Base-by-base conservation (phyloP, 495 filamentous ascomycete species). In the Ascodesmis nigricans region DNA sequence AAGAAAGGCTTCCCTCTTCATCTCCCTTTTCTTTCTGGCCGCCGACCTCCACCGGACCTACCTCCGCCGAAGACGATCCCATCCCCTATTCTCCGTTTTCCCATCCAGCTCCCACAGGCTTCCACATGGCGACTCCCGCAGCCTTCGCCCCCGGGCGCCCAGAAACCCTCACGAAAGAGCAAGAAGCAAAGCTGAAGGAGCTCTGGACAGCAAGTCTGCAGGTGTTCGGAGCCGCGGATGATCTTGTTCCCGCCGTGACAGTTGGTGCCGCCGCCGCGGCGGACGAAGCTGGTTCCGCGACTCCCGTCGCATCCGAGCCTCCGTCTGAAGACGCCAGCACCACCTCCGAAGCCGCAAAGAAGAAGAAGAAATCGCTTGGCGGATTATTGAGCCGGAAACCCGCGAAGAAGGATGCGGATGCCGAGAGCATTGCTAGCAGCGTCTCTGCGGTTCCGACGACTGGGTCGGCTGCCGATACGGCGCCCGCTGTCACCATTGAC, bases 131-230 rank as follows among this genome's bases (percentile, higher is more conserved):
- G 28, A 24, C 20, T 23, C 58, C 56, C 19, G 51, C 59, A 31
- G 42, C 59, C 19, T 58, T 54, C 32, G 60, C 70, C 14, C 72
- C 76, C 17, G 87, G 87, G 33, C 71, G 82, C 39, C 73, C 83
- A 24, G 81, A 78, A 39, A 91, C 72, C 49, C 68, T 97, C 32
- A 93, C 87, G 13, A 53, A 67, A 4, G 83, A 91, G 43, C 72
- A 97, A 53, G 79, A 92, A 44, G 70, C 63, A 42, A 93, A 90
- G 55, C 59, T 97, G 32, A 73, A 73, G 49, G 76, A 84, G 51
- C 65, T 95, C 47, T 97, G 87, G 87, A 53, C 65, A 5, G 59
- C 71, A 30, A 62, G 75, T 16, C 63, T 93, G 38, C 73, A 74
- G 30, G 66, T 91, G 30, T 92, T 83, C 52, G 79, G 75, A 24